These are phyloP conservation scores for Hordeum pubiflorum DNA, from an alignment of 202 grass and related monocot genomes.

Conservation along the genomic window DNA sequence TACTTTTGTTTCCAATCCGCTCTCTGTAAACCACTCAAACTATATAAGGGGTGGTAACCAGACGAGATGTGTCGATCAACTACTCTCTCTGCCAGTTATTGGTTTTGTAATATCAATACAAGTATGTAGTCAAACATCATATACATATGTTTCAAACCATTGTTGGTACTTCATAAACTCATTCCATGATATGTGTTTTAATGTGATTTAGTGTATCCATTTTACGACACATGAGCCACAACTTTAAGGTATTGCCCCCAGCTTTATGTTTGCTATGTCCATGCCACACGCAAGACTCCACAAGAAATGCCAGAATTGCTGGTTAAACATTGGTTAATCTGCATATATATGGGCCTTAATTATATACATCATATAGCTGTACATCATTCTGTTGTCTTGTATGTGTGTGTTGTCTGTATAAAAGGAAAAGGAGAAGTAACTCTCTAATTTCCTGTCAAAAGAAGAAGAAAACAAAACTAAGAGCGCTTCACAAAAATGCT, in stretches of 20 bases:
- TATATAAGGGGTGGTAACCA: too few relatives aligned
- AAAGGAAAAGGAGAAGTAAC: not conserved
- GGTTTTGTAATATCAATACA: too few relatives aligned
- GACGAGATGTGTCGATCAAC: too few relatives aligned
- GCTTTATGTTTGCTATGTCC: not conserved
- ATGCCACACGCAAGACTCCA: not conserved
- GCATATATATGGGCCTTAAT: not conserved
- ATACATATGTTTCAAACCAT: not conserved
- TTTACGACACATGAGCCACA: not conserved
- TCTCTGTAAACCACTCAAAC: too few relatives aligned
- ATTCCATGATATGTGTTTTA: not conserved
- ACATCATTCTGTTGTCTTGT: slow-evolving; percentile 20
- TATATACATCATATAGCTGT: slow-evolving; percentile 37
- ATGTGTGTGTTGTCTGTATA: not conserved
- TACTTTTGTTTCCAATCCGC: too few relatives aligned
- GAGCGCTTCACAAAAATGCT: slow-evolving; percentile 62
- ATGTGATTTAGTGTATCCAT: not conserved
- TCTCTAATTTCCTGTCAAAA: slow-evolving; percentile 16
- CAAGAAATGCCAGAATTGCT: not conserved
- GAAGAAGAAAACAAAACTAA: not conserved
- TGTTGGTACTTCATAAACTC: not conserved
- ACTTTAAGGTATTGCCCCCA: not conserved
- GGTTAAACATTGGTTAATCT: slow-evolving; percentile 27
- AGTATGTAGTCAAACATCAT: too few relatives aligned
- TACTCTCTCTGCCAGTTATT: too few relatives aligned